phyloP scores from a whole-genome alignment of 2,329 filamentous ascomycete species.

The Anthostomella pinea region DNA sequence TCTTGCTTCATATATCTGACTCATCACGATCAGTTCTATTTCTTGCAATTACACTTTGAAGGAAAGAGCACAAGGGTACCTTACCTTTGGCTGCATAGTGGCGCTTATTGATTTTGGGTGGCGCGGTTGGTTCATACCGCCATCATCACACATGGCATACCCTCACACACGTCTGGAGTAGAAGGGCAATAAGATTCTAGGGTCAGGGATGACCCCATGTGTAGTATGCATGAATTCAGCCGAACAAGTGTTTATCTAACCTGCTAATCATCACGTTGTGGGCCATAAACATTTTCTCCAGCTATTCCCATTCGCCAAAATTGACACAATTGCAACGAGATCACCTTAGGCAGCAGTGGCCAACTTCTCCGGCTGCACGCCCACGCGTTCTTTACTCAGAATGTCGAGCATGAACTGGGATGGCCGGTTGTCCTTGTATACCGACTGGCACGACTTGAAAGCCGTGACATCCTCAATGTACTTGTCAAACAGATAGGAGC shows the following conservation, averaged over 20 bases:
- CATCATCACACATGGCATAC: no score
- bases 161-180: no score
- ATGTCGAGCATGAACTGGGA: conserved; percentile 87
- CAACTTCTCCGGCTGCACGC: conserved; percentile 69
- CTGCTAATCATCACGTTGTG: conserved; percentile 1
- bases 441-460: conserved; percentile 80
- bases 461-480: conserved; percentile 86
- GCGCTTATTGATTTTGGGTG: no score
- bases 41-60: no score
- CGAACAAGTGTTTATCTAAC: neutral
- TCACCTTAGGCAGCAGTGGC: conserved; percentile 43
- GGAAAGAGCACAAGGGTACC: no score
- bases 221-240: neutral
- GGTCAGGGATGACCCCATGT: no score
- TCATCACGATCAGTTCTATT: no score
- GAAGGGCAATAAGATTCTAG: no score
- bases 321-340: conserved; percentile 4
- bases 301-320: no score
- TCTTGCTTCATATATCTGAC: no score
- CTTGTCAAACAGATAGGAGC: conserved; percentile 92
- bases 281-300: conserved; percentile 2
- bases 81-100: no score
- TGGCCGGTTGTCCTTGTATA: conserved; percentile 83
- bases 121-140: no score
- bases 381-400: conserved; percentile 90